Base-by-base conservation (phyloP, 345 rosid genomes). In the Boechera stricta region DNA sequence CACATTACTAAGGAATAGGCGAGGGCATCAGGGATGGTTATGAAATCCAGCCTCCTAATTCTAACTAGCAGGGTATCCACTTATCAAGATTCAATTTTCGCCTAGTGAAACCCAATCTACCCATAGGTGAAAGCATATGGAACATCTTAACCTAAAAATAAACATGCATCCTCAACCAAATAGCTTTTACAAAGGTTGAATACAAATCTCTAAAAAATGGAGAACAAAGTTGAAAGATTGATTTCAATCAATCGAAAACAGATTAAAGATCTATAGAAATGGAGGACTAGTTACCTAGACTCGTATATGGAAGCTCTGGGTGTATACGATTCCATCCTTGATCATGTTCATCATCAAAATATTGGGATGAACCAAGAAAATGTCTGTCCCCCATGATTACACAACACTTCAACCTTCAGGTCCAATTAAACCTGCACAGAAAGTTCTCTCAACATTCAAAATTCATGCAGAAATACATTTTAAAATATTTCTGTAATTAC, bases 281-380 rank as follows among this genome's bases (percentile, higher is more conserved):
- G 35, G 33, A 63, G 18, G 11, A 74, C 15, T 44, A 64, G 55
- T 72, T 87, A 89, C 98, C 92, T 76, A 67, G 33, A 81, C 79
- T 82, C 69, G 82, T 48, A 63, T 82, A 74, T 10, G 85, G 88
- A 61, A 86, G 89, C 73, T 90, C 98, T 15, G 81, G 64, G 45
- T 81, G 90, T 81, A 83, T 54, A 70, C 82, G 86, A 82, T 84
- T 87, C 98, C 92, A 86, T 77, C 78, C 81, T 81, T 87, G 89
- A 65, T 88, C 91, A 72, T 79, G 84, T 67, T 86, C 95, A 80
- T 68, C 80, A 73, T 85, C 91, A 71, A 89, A 85, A 84, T 72
- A 70, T 51, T 81, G 90, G 53, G 90, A 74, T 32, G 84, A 70
- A 77, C 80, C 81, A 44, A 67, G 87, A 70, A 89, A 85, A 61